Base-by-base conservation (phyloP, 2,329 filamentous ascomycete species). In the Xylariaceae sp. region DNA sequence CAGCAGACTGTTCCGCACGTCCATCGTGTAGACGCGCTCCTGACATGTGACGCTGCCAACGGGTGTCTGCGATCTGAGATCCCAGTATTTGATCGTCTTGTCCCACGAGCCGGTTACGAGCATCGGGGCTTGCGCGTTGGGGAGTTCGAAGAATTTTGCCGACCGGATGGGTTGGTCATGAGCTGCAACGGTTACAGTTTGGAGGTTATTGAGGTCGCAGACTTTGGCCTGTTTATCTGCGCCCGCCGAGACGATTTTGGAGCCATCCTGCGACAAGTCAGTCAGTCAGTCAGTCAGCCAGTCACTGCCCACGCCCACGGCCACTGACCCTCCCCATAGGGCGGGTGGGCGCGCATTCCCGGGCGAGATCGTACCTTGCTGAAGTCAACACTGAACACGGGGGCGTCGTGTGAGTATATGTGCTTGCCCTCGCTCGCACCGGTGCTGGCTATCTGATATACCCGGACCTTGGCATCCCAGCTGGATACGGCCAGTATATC, bases 391-490 rank as follows among this genome's bases (percentile, higher is more conserved):
- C 79, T 85, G 45, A 98, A 68, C 3, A 94, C 89, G 3, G 89
- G 88, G 31, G 76, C 86, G 50, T 88, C 83, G 65, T 94, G 87
- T 52, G 94, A 85, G 59, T 92, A 94, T 43, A 83, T 70, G 47
- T 88, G 88, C 57, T 89, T 90, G 34, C 88, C 88, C 60, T 88
- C 79, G 57, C 85, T 90, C 59, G 85, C 77, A 30, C 88, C 88
- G 50, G 79, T 79, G 40, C 66, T 67, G 50, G 83, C 79, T 59
- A 97, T 88, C 64, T 97, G 88, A 68, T 97, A 98, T 60, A 98
- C 90, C 58, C 89, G 84, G 48, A 97, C 88, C 63, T 95, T 94
- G 70, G 94, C 94, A 67, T 98, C 92, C 92, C 92, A 98, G 54
- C 88, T 95, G 33, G 88, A 72, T 24, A 96, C 86, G 16, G 90